phyloP scores from a whole-genome alignment of 2,329 filamentous ascomycete genomes.

The Chrysosphaeria jannelii region DNA sequence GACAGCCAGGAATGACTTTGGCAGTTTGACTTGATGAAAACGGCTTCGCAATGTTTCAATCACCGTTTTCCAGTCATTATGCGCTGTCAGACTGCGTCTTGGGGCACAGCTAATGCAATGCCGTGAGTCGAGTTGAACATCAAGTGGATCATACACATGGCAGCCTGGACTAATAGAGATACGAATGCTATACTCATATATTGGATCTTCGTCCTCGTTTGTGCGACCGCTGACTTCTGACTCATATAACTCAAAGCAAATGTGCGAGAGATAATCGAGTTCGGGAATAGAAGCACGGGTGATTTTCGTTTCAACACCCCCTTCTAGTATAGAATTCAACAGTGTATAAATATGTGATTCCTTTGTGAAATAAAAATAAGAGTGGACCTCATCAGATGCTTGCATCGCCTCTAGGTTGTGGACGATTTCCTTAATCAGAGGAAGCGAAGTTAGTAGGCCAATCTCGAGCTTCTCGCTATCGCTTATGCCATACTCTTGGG shows the following conservation, averaged over 20 bases:
- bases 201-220: conserved; percentile 10
- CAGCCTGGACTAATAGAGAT: conserved; percentile 90
- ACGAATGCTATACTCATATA: conserved; percentile 81
- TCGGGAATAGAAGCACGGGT: conserved; percentile 84
- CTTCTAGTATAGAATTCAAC: conserved; percentile 90
- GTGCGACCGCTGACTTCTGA: conserved; percentile 37
- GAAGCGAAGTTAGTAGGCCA: conserved; percentile 73
- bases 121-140: conserved; percentile 84
- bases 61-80: conserved; percentile 90
- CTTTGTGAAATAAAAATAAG: conserved; percentile 97
- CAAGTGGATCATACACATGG: conserved; percentile 83
- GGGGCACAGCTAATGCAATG: conserved; percentile 89
- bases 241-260: conserved; percentile 94
- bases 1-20: conserved; percentile 33
- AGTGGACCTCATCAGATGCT: conserved; percentile 75
- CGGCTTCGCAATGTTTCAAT: conserved; percentile 84
- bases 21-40: conserved; percentile 48
- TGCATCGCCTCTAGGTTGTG: conserved; percentile 93
- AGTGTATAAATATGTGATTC: conserved; percentile 97
- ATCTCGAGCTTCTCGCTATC: conserved; percentile 96
- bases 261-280: conserved; percentile 88
- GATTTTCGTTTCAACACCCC: conserved; percentile 91
- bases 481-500: conserved; percentile 91
- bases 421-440: conserved; percentile 85
- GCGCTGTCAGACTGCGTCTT: conserved; percentile 64